phyloP scores from a whole-genome alignment of 306 rosid species.

The Acacia confusa region DNA sequence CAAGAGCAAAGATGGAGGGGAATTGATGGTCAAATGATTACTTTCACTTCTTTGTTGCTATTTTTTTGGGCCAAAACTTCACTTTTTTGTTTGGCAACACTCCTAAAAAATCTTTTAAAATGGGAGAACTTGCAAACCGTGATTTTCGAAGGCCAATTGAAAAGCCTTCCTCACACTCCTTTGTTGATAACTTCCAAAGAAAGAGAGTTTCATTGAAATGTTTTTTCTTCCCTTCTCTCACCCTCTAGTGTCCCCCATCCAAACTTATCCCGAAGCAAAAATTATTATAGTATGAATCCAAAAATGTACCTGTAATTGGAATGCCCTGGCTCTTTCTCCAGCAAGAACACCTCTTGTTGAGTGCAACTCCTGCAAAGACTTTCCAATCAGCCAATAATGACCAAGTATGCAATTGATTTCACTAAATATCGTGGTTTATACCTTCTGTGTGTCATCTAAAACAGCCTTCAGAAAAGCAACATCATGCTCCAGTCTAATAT shows the following conservation, averaged over 20 bases:
- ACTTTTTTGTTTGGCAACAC: neutral
- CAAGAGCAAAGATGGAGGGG: too few species aligned
- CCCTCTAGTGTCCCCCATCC: neutral
- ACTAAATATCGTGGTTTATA: constrained; percentile 22
- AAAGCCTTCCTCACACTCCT: too few species aligned
- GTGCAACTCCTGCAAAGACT: constrained; percentile 74
- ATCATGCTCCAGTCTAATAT: constrained; percentile 89
- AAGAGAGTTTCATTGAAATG: neutral
- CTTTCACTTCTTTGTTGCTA: neutral
- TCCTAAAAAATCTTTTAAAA: neutral
- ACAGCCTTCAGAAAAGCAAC: constrained; percentile 98
- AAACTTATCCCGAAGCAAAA: neutral
- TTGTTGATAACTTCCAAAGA: neutral
- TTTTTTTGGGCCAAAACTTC: too few species aligned
- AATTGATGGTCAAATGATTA: too few species aligned
- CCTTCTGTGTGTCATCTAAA: constrained; percentile 94
- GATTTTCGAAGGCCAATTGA: too few species aligned
- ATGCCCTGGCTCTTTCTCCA: constrained; percentile 88
- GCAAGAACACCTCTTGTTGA: constrained; percentile 92
- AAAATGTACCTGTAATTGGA: constrained; percentile 80
- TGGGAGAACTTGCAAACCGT: too few species aligned
- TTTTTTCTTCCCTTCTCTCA: neutral
- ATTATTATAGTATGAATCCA: neutral
- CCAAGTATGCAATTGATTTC: neutral
- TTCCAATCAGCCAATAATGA: constrained; percentile 19